Conservation (phyloP, 352 stramenopile species). For the Pythium sukuiense region DNA sequence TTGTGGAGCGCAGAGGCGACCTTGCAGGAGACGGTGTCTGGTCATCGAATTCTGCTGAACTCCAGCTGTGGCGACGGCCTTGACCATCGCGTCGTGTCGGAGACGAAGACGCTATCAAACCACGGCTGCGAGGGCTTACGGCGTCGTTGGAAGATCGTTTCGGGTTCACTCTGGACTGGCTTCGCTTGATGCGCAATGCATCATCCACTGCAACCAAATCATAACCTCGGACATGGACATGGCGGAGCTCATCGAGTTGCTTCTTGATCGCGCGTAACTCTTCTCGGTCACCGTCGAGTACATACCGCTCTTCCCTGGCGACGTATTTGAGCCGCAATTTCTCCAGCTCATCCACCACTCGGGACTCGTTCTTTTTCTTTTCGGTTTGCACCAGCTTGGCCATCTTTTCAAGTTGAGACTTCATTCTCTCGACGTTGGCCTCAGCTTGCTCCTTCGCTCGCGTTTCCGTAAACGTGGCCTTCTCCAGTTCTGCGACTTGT, state of each 20-base stretch:
- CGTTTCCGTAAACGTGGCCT: conserved; percentile 46
- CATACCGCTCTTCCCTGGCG: conserved; percentile 75
- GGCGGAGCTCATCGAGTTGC: conserved; percentile 71
- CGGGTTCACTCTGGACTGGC: neutral
- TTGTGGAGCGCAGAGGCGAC: neutral
- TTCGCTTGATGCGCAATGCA: neutral
- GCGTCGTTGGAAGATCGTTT: neutral
- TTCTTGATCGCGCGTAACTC: conserved; percentile 82
- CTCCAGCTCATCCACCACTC: conserved; percentile 67
- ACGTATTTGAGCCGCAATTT: conserved; percentile 82
- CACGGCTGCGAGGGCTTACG: neutral
- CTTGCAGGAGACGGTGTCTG: neutral
- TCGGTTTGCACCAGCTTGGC: conserved; percentile 51
- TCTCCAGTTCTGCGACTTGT: conserved; percentile 60
- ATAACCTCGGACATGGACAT: conserved; percentile 35
- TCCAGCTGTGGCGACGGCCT: conserved; percentile 18
- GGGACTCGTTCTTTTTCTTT: conserved; percentile 68
- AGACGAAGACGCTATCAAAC: neutral
- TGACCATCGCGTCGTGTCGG: neutral
- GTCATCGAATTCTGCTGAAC: conserved; percentile 3
- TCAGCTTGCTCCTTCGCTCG: conserved; percentile 41
- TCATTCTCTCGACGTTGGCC: conserved; percentile 39
- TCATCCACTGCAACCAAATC: neutral
- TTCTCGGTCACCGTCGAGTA: conserved; percentile 76
- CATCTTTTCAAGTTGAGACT: conserved; percentile 60